These are phyloP conservation scores for Zasmidium angulare DNA, from an alignment of 2,329 filamentous ascomycete genomes.

Conservation along the genomic window DNA sequence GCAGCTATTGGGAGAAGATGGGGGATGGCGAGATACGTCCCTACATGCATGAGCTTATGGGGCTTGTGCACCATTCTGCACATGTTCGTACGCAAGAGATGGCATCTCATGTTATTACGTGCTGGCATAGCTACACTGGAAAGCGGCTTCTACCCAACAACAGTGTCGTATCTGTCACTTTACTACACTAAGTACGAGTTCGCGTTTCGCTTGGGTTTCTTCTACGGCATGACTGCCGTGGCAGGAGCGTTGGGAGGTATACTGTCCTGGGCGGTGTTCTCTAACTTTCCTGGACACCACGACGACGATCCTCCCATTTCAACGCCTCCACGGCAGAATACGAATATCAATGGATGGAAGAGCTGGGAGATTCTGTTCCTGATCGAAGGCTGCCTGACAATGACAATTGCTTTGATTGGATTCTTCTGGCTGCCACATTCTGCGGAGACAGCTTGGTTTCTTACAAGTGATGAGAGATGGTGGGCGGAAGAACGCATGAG, in stretches of 20 bases:
- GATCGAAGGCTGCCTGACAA: slow-evolving; percentile 49
- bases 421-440: slow-evolving; percentile 53
- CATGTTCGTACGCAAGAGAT: slow-evolving; percentile 46
- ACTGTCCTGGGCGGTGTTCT: slow-evolving; percentile 53
- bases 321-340: slow-evolving; percentile 6
- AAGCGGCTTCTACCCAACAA: slow-evolving; percentile 61
- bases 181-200: slow-evolving; percentile 62
- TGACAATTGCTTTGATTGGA: slow-evolving; percentile 46
- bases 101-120: slow-evolving; percentile 49
- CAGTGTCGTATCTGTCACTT: slow-evolving; percentile 58
- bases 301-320: slow-evolving; percentile 5
- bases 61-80: slow-evolving; percentile 51
- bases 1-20: slow-evolving; percentile 59
- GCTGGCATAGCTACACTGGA: slow-evolving; percentile 50
- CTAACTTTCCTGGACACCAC: slow-evolving; percentile 35
- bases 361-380: slow-evolving; percentile 55
- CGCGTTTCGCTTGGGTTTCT: slow-evolving; percentile 53
- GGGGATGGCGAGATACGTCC: slow-evolving; percentile 58
- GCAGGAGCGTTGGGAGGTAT: slow-evolving; percentile 58
- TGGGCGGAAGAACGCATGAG: slow-evolving; percentile 50
- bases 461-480: slow-evolving; percentile 45
- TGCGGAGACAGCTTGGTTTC: slow-evolving; percentile 53
- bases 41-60: slow-evolving; percentile 57
- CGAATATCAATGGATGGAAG: slow-evolving; percentile 35
- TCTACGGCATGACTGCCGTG: slow-evolving; percentile 59